phyloP scores from a whole-genome alignment of 2,329 filamentous ascomycete species.

The Talaromyces sp. region DNA sequence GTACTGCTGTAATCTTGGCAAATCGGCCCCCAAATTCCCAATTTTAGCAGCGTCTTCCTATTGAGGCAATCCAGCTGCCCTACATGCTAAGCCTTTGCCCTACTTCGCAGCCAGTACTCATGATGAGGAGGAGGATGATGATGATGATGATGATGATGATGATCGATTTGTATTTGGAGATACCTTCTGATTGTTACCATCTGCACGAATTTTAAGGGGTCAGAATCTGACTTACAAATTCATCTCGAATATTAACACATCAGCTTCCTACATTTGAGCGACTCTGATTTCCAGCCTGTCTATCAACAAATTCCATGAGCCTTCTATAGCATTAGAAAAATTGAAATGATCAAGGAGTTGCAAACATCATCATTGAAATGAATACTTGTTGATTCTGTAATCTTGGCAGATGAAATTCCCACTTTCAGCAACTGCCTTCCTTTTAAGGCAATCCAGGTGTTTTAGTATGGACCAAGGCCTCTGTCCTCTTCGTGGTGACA shows the following conservation, averaged over 20 bases:
- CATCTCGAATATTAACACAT: too few species aligned
- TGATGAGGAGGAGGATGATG: too few species aligned
- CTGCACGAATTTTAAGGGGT: too few species aligned
- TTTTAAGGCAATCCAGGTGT: background rate
- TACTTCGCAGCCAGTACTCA: background rate
- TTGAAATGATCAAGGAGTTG: too few species aligned
- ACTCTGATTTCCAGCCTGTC: too few species aligned
- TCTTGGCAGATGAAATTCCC: background rate
- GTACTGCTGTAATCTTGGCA: constrained; percentile 3
- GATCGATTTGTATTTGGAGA: too few species aligned
- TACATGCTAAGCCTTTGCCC: background rate
- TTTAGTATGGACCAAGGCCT: background rate
- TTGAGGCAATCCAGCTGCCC: background rate
- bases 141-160: background rate
- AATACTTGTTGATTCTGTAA: background rate
- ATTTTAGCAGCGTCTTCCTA: background rate
- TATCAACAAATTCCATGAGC: too few species aligned
- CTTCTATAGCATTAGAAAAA: too few species aligned
- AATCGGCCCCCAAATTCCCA: background rate
- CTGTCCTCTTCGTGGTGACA: background rate
- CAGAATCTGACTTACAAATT: too few species aligned
- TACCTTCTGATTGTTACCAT: too few species aligned
- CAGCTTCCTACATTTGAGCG: too few species aligned
- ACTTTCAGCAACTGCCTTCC: background rate
- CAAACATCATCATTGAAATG: too few species aligned